phyloP scores from a whole-genome alignment of 192 early-diverging fungal genomes.

The Rhizoclosmatium globosum region DNA sequence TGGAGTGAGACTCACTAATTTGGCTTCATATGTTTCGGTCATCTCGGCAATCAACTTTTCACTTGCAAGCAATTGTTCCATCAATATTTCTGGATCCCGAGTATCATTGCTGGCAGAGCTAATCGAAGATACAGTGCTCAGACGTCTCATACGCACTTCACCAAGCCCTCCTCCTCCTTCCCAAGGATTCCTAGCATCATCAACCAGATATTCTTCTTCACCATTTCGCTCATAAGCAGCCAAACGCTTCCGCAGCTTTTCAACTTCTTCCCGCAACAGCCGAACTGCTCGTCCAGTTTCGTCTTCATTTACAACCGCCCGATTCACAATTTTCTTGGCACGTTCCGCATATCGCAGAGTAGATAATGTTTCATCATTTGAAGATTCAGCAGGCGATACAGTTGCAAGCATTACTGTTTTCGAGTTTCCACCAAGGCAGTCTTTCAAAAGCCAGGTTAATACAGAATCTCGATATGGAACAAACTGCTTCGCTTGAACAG shows the following conservation, averaged over 20 bases:
- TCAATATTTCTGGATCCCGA: constrained; percentile 54
- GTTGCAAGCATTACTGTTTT: constrained; percentile 67
- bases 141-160: neutral
- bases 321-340: constrained; percentile 91
- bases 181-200: neutral
- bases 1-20: constrained; percentile 54
- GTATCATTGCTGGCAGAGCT: neutral
- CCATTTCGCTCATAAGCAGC: constrained; percentile 40
- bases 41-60: constrained; percentile 89
- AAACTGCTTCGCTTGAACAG: constrained; percentile 33
- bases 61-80: constrained; percentile 81
- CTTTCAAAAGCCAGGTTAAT: constrained; percentile 66
- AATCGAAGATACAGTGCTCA: neutral
- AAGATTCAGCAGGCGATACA: constrained; percentile 50
- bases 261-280: constrained; percentile 84
- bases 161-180: constrained; percentile 10
- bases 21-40: constrained; percentile 86
- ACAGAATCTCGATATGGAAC: constrained; percentile 94
- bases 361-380: constrained; percentile 57
- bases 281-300: constrained; percentile 77
- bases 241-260: constrained; percentile 67
- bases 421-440: constrained; percentile 64
- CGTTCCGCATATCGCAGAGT: constrained; percentile 92
- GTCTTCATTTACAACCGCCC: constrained; percentile 91
- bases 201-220: neutral